phyloP scores from a whole-genome alignment of 441 rosid genomes.

The Populus hybrid region DNA sequence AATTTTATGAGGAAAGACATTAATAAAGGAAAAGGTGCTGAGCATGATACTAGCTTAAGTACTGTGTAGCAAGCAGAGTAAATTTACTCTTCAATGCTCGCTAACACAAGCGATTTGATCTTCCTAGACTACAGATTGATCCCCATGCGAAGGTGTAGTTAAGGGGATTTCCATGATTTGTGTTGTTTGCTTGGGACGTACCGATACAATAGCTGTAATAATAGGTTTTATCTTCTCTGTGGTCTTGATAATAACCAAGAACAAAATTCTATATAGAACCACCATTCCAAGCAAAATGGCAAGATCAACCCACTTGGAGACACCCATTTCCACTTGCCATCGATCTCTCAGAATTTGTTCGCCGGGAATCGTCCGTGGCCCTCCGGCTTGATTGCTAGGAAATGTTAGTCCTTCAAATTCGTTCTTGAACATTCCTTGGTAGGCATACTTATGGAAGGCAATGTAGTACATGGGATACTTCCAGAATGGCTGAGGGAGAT shows the following conservation, averaged over 20 bases:
- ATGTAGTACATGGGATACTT: slow-evolving; percentile 54
- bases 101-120: background rate
- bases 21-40: background rate
- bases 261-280: slow-evolving; percentile 30
- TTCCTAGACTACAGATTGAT: background rate
- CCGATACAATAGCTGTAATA: slow-evolving; percentile 1
- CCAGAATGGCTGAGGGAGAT: slow-evolving; percentile 51
- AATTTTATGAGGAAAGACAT: background rate
- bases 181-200: slow-evolving; percentile 1
- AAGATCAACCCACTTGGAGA: slow-evolving; percentile 60
- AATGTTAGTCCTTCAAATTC: slow-evolving; percentile 48
- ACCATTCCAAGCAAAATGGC: slow-evolving; percentile 43
- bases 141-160: slow-evolving; percentile 12
- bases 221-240: slow-evolving; percentile 34
- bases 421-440: slow-evolving; percentile 58
- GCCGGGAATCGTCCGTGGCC: slow-evolving; percentile 13
- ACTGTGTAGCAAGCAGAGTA: background rate
- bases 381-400: slow-evolving; percentile 13
- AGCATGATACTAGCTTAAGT: background rate
- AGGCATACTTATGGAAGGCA: slow-evolving; percentile 49
- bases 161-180: slow-evolving; percentile 16
- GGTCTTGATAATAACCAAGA: slow-evolving; percentile 34
- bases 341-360: slow-evolving; percentile 32
- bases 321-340: slow-evolving; percentile 41
- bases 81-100: background rate